These are phyloP conservation scores for Lyophyllum atratum DNA, from an alignment of 768 basidiomycete genomes.

Conservation along the genomic window DNA sequence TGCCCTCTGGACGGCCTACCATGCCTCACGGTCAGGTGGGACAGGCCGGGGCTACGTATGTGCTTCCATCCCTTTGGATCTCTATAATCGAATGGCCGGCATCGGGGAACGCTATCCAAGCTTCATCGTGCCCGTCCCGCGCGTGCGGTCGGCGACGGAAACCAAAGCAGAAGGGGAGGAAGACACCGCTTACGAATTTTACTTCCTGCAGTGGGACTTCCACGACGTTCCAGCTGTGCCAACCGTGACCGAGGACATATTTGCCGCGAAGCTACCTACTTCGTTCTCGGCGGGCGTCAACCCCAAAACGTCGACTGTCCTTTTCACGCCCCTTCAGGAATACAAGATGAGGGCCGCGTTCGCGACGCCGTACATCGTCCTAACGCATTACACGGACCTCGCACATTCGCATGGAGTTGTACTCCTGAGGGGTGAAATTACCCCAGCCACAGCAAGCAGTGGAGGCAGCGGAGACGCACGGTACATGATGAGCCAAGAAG, in stretches of 20 bases:
- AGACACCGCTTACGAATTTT: constrained; percentile 70
- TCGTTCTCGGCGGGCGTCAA: constrained; percentile 26
- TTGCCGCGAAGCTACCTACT: constrained; percentile 33
- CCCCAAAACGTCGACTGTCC: constrained; percentile 69
- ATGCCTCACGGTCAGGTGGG: constrained; percentile 75
- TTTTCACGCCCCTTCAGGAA: constrained; percentile 93
- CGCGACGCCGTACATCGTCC: constrained; percentile 87
- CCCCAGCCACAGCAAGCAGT: constrained; percentile 54
- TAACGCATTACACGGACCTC: constrained; percentile 93
- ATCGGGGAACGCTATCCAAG: constrained; percentile 67
- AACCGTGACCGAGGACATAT: constrained; percentile 45
- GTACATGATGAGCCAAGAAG: constrained; percentile 72
- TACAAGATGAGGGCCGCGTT: constrained; percentile 85
- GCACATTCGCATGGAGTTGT: constrained; percentile 78
- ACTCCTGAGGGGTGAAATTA: constrained; percentile 90
- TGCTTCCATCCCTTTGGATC: constrained; percentile 73
- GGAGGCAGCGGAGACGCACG: constrained; percentile 38
- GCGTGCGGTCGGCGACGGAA: constrained; percentile 32
- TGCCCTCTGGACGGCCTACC: constrained; percentile 88
- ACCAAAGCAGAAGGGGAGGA: constrained; percentile 28
- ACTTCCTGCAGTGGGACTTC: constrained; percentile 89
- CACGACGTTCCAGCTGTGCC: constrained; percentile 71
- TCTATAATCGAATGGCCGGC: constrained; percentile 70
- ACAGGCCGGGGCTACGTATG: constrained; percentile 86
- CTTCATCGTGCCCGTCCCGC: constrained; percentile 83